These are phyloP conservation scores for Cyberlindnera bimundalis DNA, from an alignment of 805 yeast genomes.

Conservation along the genomic window DNA sequence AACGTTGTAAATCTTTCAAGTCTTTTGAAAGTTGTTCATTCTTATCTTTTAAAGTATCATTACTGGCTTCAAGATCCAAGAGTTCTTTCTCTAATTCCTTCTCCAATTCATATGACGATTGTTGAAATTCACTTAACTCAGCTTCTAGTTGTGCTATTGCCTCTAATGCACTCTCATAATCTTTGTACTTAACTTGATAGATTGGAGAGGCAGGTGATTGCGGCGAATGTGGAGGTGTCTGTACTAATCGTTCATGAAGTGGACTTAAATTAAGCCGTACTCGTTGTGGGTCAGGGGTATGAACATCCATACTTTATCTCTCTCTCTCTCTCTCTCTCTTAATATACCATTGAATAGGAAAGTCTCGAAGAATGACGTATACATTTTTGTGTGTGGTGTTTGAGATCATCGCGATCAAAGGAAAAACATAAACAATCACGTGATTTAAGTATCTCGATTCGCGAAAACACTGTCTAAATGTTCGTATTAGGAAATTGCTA, in stretches of 20 bases:
- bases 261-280: conserved; percentile 9
- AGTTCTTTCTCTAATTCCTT: conserved; percentile 41
- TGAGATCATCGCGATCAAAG: too few relatives aligned
- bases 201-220: conserved; percentile 15
- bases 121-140: conserved; percentile 41
- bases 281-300: conserved; percentile 5
- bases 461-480: too few relatives aligned
- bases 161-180: conserved; percentile 30
- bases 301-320: neutral
- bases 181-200: conserved; percentile 25
- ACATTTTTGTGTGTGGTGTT: too few relatives aligned
- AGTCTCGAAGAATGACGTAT: too few relatives aligned
- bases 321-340: too few relatives aligned
- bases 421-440: too few relatives aligned
- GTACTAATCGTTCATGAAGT: conserved; percentile 6
- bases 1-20: conserved; percentile 26
- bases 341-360: too few relatives aligned
- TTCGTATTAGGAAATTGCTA: too few relatives aligned
- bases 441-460: too few relatives aligned
- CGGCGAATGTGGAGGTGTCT: conserved; percentile 8
- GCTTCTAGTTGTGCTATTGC: conserved; percentile 39
- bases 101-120: conserved; percentile 42
- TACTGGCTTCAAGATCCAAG: conserved; percentile 30
- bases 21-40: conserved; percentile 25
- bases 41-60: conserved; percentile 20